phyloP scores from a whole-genome alignment of 164 flowering plant species.

The Dillenia suffruticosa region DNA sequence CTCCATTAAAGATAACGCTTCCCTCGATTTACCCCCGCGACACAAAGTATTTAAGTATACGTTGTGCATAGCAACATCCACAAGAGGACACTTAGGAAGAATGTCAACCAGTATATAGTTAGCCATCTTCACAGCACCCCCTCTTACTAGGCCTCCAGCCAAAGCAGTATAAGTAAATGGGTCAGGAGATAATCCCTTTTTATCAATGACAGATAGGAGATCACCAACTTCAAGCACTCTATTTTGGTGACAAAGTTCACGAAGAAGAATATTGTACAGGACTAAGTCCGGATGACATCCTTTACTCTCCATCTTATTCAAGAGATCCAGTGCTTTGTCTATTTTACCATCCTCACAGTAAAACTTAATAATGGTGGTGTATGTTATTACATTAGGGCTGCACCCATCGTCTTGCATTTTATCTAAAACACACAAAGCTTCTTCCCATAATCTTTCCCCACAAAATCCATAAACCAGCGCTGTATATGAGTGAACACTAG shows the following conservation, averaged over 20 bases:
- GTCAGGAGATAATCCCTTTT: slow-evolving; percentile 38
- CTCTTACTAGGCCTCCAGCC: slow-evolving; percentile 43
- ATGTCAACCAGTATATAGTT: slow-evolving; percentile 15
- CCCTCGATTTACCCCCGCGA: slow-evolving; percentile 19
- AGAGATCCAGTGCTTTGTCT: slow-evolving; percentile 21
- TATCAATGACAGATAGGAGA: slow-evolving; percentile 22
- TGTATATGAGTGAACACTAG: slow-evolving; percentile 37
- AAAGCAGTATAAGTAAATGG: slow-evolving; percentile 38
- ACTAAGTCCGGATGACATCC: slow-evolving; percentile 45
- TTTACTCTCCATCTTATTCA: slow-evolving; percentile 32
- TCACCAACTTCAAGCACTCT: slow-evolving; percentile 25
- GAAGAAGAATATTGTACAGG: slow-evolving; percentile 42
- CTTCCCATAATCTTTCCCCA: slow-evolving; percentile 29
- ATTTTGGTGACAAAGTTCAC: slow-evolving; percentile 26
- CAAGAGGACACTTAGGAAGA: slow-evolving; percentile 18
- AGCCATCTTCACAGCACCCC: slow-evolving; percentile 22
- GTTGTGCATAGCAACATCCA: slow-evolving; percentile 35
- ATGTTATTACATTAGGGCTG: slow-evolving; percentile 38
- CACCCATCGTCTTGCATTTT: slow-evolving; percentile 39
- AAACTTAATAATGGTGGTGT: slow-evolving; percentile 35
- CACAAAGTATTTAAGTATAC: slow-evolving; percentile 38
- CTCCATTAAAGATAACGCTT: slow-evolving; percentile 29
- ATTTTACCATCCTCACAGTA: slow-evolving; percentile 32
- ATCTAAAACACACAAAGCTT: slow-evolving; percentile 27
- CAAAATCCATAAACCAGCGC: slow-evolving; percentile 53